Evolutionary conservation across 139 green algal genomes (phyloP).

Genomic region (Diplosphaera chodatii): DNA sequence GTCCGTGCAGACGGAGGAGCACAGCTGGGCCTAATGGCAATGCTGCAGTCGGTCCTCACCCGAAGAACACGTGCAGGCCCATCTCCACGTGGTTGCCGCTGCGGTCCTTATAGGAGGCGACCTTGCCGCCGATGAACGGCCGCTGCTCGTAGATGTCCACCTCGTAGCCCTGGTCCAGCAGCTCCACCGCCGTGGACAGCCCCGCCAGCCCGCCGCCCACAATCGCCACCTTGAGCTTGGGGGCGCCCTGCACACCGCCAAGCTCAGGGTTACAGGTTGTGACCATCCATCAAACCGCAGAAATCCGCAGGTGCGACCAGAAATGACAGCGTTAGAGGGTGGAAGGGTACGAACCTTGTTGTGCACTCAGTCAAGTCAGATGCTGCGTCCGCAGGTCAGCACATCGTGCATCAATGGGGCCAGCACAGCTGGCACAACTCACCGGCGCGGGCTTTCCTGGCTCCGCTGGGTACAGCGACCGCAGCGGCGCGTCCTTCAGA

Average conservation of each 20-base stretch:
- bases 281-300: too few species aligned
- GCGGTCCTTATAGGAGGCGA: slow-evolving; percentile 88
- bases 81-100: slow-evolving; percentile 97
- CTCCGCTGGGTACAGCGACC: slow-evolving; percentile 76
- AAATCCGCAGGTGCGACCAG: too few species aligned
- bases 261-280: too few species aligned
- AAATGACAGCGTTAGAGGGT: too few species aligned
- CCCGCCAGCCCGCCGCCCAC: slow-evolving; percentile 80
- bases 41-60: too few species aligned
- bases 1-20: too few species aligned
- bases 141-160: slow-evolving; percentile 93
- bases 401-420: too few species aligned
- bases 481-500: slow-evolving; percentile 78
- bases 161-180: slow-evolving; percentile 90
- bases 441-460: slow-evolving; percentile 45
- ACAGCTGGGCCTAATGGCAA: too few species aligned
- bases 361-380: too few species aligned
- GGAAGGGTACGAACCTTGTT: too few species aligned
- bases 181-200: slow-evolving; percentile 90
- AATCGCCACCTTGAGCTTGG: slow-evolving; percentile 83
- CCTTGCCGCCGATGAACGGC: slow-evolving; percentile 90
- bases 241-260: slow-evolving; percentile 50
- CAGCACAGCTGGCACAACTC: slow-evolving; percentile 21
- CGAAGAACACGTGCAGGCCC: slow-evolving; percentile 95
- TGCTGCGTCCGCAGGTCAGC: too few species aligned